phyloP scores from a whole-genome alignment of 1,284 basidiomycete species.

The Heliocybe sulcata region DNA sequence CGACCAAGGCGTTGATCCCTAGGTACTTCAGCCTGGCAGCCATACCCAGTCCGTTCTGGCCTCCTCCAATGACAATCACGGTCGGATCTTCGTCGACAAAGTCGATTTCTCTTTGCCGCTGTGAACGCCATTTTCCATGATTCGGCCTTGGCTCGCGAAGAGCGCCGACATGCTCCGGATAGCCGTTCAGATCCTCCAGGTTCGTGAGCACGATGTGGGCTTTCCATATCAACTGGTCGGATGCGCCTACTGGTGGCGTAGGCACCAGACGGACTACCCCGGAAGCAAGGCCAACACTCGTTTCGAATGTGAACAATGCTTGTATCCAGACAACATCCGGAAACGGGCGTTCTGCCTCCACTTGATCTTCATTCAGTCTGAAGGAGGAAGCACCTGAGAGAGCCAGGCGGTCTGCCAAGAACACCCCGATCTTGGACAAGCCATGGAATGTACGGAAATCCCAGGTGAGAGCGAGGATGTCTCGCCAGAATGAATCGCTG shows the following conservation, averaged over 20 bases:
- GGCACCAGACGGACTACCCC: conserved; percentile 53
- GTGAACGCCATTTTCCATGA: conserved; percentile 31
- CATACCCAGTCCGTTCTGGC: conserved; percentile 46
- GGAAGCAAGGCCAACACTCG: conserved; percentile 37
- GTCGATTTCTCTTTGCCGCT: conserved; percentile 31
- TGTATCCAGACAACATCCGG: conserved; percentile 54
- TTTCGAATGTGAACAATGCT: conserved; percentile 53
- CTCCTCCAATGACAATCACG: conserved; percentile 56
- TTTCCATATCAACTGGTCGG: conserved; percentile 35
- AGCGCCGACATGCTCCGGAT: conserved; percentile 36
- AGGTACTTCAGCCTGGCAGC: conserved; percentile 43
- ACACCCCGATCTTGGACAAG: conserved; percentile 27
- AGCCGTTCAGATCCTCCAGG: conserved; percentile 46
- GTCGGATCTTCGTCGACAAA: conserved; percentile 31
- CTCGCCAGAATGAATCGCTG: conserved; percentile 35
- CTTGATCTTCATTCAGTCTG: conserved; percentile 24
- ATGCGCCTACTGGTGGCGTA: conserved; percentile 25
- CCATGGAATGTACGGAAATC: conserved; percentile 58
- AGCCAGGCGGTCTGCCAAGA: conserved; percentile 39
- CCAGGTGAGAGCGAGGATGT: conserved; percentile 58
- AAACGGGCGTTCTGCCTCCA: conserved; percentile 34
- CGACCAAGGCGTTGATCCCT: conserved; percentile 35
- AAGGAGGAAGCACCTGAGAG: conserved; percentile 28
- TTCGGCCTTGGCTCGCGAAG: conserved; percentile 30
- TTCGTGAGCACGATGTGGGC: conserved; percentile 50